Percentiles rank a stretch among this genome's conserved stretches.
Conservation (phyloP, 1,284 basidiomycete genomes). For the Austroboletus rostrupii region DNA sequence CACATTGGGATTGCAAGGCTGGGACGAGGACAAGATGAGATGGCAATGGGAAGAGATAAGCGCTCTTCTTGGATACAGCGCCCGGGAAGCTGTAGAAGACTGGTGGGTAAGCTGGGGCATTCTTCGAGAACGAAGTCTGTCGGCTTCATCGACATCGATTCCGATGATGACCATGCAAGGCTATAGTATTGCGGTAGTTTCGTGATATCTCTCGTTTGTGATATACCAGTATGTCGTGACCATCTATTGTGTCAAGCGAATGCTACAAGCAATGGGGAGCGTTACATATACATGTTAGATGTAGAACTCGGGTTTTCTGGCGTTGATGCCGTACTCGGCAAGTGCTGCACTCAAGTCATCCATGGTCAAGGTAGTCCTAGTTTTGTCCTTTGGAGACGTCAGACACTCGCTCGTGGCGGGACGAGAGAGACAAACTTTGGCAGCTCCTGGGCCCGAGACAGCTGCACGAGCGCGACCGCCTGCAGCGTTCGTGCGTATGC, state of each 20-base stretch:
- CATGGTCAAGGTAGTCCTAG: constrained; percentile 96
- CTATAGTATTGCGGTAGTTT: background rate
- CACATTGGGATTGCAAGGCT: constrained; percentile 11
- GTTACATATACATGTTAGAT: constrained; percentile 40
- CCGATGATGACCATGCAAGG: background rate
- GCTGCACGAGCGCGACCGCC: constrained; percentile 63
- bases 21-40: constrained; percentile 29
- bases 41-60: constrained; percentile 36
- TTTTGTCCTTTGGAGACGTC: constrained; percentile 65
- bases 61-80: constrained; percentile 37
- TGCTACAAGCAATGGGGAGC: background rate
- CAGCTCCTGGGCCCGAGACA: constrained; percentile 50
- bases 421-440: constrained; percentile 47
- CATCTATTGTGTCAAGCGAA: constrained; percentile 1
- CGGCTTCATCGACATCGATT: background rate
- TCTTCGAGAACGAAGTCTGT: constrained; percentile 24
- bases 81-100: constrained; percentile 36
- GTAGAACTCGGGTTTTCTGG: constrained; percentile 90
- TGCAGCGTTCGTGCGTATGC: constrained; percentile 81
- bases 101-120: constrained; percentile 42
- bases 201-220: background rate
- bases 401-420: background rate
- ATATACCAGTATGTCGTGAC: background rate
- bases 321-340: constrained; percentile 91
- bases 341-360: constrained; percentile 93